Conservation (phyloP, 2,329 filamentous ascomycete genomes). For the Parastagonospora nodorum region DNA sequence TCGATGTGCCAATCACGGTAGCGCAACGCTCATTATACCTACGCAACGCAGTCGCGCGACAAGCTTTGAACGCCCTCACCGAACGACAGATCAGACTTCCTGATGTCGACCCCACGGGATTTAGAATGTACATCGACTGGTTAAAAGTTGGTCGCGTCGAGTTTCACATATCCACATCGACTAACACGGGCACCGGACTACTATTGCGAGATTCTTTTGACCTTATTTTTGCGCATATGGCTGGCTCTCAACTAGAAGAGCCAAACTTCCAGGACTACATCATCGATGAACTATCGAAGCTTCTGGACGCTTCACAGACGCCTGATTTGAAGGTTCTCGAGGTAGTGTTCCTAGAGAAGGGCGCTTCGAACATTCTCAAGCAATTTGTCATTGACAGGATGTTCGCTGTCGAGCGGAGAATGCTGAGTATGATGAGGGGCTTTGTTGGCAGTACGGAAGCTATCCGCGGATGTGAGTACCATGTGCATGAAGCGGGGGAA, state of each 20-base stretch:
- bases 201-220: constrained; percentile 13
- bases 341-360: constrained; percentile 9
- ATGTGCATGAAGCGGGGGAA: constrained; percentile 5
- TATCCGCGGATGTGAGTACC: constrained; percentile 9
- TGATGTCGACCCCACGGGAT: constrained; percentile 13
- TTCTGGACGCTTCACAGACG: constrained; percentile 7
- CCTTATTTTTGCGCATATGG: constrained; percentile 22
- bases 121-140: constrained; percentile 19
- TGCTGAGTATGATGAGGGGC: constrained; percentile 13
- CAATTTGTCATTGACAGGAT: constrained; percentile 12
- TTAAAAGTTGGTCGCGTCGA: constrained; percentile 3
- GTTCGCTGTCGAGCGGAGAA: constrained; percentile 12
- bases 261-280: constrained; percentile 17
- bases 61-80: neutral
- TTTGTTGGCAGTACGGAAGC: neutral
- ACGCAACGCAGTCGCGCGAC: constrained; percentile 1
- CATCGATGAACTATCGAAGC: constrained; percentile 6
- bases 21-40: constrained; percentile 15
- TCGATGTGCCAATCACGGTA: constrained; percentile 3
- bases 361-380: constrained; percentile 1
- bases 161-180: neutral
- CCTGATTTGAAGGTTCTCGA: constrained; percentile 10
- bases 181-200: neutral
- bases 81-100: constrained; percentile 3
- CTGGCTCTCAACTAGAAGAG: constrained; percentile 14